Base-by-base conservation (phyloP, 78 protist genomes). In the Dictyostelium firmibasis region DNA sequence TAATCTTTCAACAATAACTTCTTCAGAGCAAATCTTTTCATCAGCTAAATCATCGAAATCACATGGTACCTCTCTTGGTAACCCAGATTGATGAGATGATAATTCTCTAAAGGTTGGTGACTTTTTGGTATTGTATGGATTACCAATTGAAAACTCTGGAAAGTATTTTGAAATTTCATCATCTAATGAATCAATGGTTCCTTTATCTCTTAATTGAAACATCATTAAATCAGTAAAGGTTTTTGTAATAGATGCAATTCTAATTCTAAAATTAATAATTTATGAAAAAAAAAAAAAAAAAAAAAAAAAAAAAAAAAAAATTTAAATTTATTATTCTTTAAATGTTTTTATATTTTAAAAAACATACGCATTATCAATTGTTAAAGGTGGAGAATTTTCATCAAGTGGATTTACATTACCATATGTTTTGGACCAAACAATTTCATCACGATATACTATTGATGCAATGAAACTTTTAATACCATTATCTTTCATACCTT, bases 181-280 rank as follows among this genome's bases (percentile, higher is more conserved):
- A 75, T 91, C 95, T 6, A 91, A 36, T 20, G 81, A 77, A 3
- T 2, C 50, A 27, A 91, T 41, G 0, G 44, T 29, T 9, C 85
- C 89, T 33, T 38, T 78, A 47, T 91, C 95, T 77, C 95, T 74
- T 38, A 91, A 29, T 77, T 84, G 91, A 25, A 70, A 91, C 95
- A 91, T 91, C 95, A 91, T 91, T 29, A 81, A 27, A 91, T 91
- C 95, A 4, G 95, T 91, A 62, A 91, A 91, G 44, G 84, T 76
- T 35, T 91, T 91, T 4, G 88, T 91, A n/a, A 91, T 62, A 44
- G 81, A 60, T 27, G 95, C 95, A 60, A 91, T 35, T 79, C 88
- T 64, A 18, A 91, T 33, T 29, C 95, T 81, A 86, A 50, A 76
- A 38, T 16, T 14, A 50, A 50, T 14, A 20, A 57, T 57, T 6